Conservation (phyloP, 257 asterid species). For the Osmanthus fragrans region DNA sequence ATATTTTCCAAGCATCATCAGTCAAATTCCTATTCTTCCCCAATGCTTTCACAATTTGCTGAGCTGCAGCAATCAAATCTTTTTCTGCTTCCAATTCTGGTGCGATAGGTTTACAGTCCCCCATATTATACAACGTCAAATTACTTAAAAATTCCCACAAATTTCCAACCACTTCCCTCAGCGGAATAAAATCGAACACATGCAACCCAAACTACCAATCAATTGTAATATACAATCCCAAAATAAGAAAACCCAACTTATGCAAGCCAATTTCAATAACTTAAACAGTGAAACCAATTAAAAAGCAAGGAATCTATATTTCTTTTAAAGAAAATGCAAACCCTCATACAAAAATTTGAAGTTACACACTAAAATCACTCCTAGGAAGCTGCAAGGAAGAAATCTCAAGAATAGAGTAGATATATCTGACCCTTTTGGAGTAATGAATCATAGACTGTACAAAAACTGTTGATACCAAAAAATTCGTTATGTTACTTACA, state of each 20-base stretch:
- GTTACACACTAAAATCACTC: constrained; percentile 9
- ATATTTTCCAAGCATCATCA: constrained; percentile 47
- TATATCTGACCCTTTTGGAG: constrained; percentile 31
- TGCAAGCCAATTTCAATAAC: background rate
- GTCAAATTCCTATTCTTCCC: constrained; percentile 51
- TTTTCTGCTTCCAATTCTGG: constrained; percentile 67
- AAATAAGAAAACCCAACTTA: background rate
- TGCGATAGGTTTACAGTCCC: constrained; percentile 43
- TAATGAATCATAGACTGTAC: constrained; percentile 27
- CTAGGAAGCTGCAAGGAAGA: constrained; percentile 3
- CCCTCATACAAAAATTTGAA: background rate
- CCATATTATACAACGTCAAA: constrained; percentile 42
- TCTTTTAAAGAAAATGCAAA: no score
- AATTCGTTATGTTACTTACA: constrained; percentile 14
- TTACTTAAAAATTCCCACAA: constrained; percentile 8
- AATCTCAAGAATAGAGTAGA: constrained; percentile 4
- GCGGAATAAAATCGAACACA: background rate
- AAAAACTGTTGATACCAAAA: constrained; percentile 24
- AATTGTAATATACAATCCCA: background rate
- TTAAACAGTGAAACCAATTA: no score
- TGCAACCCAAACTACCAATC: background rate
- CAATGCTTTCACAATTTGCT: constrained; percentile 56
- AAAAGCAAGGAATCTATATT: no score
- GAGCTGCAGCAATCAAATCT: constrained; percentile 66
- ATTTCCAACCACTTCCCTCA: background rate